Evolutionary conservation across 257 asterid genomes (phyloP).

Genomic region (Gentiana straminea): DNA sequence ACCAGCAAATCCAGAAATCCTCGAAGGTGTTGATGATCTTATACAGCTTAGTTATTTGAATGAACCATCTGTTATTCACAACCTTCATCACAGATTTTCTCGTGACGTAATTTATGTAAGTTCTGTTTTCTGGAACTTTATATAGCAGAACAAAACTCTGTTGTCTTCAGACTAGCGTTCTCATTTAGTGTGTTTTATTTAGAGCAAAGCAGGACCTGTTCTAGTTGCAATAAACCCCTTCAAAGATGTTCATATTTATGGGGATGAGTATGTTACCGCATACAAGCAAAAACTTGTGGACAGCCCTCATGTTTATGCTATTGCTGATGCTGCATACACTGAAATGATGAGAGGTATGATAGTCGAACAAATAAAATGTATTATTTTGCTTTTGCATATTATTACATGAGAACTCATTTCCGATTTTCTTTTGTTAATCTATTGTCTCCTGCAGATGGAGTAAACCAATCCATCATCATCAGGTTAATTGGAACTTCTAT

Average conservation of each 20-base stretch:
- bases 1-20: conserved; percentile 91
- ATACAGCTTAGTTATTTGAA: conserved; percentile 78
- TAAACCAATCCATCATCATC: conserved; percentile 81
- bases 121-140: conserved; percentile 6
- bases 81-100: conserved; percentile 56
- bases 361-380: conserved; percentile 14
- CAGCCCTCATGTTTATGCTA: conserved; percentile 85
- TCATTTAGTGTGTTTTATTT: conserved; percentile 20
- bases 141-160: conserved; percentile 4
- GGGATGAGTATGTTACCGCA: conserved; percentile 50
- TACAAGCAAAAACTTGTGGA: conserved; percentile 59
- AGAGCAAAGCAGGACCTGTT: conserved; percentile 94
- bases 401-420: conserved; percentile 9
- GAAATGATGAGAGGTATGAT: conserved; percentile 72
- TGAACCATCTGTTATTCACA: conserved; percentile 92
- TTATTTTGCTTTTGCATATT: neutral
- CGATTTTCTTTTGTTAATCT: conserved; percentile 9
- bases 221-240: conserved; percentile 84
- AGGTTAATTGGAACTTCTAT: conserved; percentile 44
- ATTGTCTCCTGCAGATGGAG: conserved; percentile 49
- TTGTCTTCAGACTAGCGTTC: conserved; percentile 1
- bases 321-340: conserved; percentile 62
- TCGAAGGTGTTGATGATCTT: conserved; percentile 87
- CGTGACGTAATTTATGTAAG: conserved; percentile 71
- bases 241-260: conserved; percentile 61